Base-by-base conservation (phyloP, 768 basidiomycete genomes). In the Omphalotus guepiniiformis region DNA sequence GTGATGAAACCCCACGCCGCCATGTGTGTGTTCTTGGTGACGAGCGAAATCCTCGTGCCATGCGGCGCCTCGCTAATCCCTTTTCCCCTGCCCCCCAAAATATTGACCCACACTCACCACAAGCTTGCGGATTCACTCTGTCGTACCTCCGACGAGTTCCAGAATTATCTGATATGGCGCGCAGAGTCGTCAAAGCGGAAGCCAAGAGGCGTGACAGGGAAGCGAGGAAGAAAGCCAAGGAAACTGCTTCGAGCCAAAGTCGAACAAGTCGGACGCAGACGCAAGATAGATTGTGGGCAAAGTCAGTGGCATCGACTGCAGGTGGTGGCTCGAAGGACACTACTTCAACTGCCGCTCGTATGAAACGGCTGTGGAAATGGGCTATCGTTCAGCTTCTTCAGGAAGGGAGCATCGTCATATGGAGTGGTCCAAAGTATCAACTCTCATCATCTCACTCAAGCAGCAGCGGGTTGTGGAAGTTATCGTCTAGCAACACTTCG, bases 141-240 rank as follows among this genome's bases (percentile, higher is more conserved):
- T 87, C 87, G 0, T 82, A 88, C 56, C 72, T 91, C 2, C 79
- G 86, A 6, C 83, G 88, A 38, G 83, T 90, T 0, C 85, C 87
- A 7, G 88, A 87, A 54, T 70, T 91, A 3, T 68, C 76, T 0
- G 68, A 78, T 11, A 70, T 91, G 47, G 86, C 87, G 4, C 66
- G 71, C 19, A 71, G 82, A 8, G 81, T 90, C 2, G 82, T 84
- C 9, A 68, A 75, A 35, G 79, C 81, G 2, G 85, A 85, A 42
- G 64, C 65, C 3, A 77, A 75, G 52, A 73, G 79, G 12, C 72
- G 79, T n/a, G 62, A 66, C 12, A 73, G 74, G 36, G 77, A 74
- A 18, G 75, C 74, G 44, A 64, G 66, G 25, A 73, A 75, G 58
- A 71, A 67, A 49, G 54, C 60, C 25, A 73, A 70, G 51, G 68